Evolutionary conservation across 2,329 filamentous ascomycete genomes (phyloP), one percentile per base, ranked within the genome.

Genomic region (Tolypocladium pustulatum): DNA sequence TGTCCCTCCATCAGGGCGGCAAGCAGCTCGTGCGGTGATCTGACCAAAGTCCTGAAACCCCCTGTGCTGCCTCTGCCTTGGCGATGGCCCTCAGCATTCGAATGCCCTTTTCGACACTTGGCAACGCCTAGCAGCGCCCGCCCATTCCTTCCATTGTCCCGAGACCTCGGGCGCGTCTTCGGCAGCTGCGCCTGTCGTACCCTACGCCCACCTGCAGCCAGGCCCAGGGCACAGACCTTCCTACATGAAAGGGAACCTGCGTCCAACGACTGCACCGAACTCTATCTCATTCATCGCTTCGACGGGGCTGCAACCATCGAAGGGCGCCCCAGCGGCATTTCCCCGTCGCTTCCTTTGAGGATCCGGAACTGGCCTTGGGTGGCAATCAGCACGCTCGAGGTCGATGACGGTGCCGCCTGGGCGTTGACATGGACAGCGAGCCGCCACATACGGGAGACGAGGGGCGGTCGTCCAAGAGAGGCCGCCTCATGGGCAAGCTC

Each of bases 401-500:
- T 66, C 68, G 66, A 71, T 72, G 69, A 66, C 65, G 62, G 61
- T 64, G 63, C 61, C 60, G 62, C 58, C 59, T 58, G 61, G 59
- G 60, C 64, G 60, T 64, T 66, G 63, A 62, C 60, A 80, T 79
- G 75, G 78, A 80, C 66, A 78, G 77, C 71, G 74, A 78, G 60
- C 68, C 71, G 59, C 68, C 72, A 56, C 67, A 67, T 59, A 63
- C 71, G 62, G 65, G 67, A 63, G 71, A 74, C 59, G 75, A 77
- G 61, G 72, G 70, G 60, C 71, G 73, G 59, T 68, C 69, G 61
- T 77, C 78, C 40, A 78, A 74, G 69, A 74, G 78, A 65, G 78
- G 78, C 66, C 82, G 84, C 61, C 71, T 87, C 54, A 86, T 86
- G 79, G 83, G 83, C 63, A 85, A 84, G 74, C 74, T 87, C 59